These are phyloP conservation scores for Geosmithia flava DNA, from an alignment of 2,329 filamentous ascomycete genomes.

Conservation along the genomic window DNA sequence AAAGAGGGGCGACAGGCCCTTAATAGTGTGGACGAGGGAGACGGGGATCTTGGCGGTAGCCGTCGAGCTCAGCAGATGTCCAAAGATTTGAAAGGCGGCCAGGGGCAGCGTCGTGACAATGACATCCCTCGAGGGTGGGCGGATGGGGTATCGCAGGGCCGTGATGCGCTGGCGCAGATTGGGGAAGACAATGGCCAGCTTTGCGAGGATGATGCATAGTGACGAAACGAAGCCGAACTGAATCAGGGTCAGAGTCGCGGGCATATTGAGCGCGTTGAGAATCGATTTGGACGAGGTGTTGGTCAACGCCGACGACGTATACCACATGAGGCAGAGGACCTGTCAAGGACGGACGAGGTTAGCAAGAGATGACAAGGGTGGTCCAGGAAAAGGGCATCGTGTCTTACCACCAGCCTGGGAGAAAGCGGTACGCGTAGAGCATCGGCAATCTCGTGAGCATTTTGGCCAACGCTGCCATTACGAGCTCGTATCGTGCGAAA, in stretches of 20 bases:
- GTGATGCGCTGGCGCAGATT: slow-evolving; percentile 59
- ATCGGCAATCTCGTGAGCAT: slow-evolving; percentile 86
- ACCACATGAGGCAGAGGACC: slow-evolving; percentile 84
- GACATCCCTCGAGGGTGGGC: slow-evolving; percentile 67
- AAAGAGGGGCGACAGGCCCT: slow-evolving; percentile 89
- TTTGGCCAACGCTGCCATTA: slow-evolving; percentile 79
- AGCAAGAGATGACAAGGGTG: background rate
- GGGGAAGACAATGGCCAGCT: slow-evolving; percentile 62
- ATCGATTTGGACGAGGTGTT: slow-evolving; percentile 98
- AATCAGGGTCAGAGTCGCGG: slow-evolving; percentile 79
- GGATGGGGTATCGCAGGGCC: slow-evolving; percentile 73
- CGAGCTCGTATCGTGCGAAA: slow-evolving; percentile 69
- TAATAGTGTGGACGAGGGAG: slow-evolving; percentile 95
- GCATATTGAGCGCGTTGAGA: slow-evolving; percentile 79
- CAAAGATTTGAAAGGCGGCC: slow-evolving; percentile 83
- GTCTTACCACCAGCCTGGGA: slow-evolving; percentile 66
- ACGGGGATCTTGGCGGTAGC: slow-evolving; percentile 93
- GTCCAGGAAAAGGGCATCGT: background rate
- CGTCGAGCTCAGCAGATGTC: slow-evolving; percentile 86
- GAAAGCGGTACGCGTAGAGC: slow-evolving; percentile 85
- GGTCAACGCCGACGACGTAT: slow-evolving; percentile 85
- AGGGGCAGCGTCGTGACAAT: slow-evolving; percentile 82
- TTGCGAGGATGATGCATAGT: slow-evolving; percentile 73
- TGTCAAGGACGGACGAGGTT: slow-evolving; percentile 21
- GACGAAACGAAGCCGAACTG: slow-evolving; percentile 90